phyloP scores from a whole-genome alignment of 257 asterid genomes.

The Dorcoceras hygrometricum region DNA sequence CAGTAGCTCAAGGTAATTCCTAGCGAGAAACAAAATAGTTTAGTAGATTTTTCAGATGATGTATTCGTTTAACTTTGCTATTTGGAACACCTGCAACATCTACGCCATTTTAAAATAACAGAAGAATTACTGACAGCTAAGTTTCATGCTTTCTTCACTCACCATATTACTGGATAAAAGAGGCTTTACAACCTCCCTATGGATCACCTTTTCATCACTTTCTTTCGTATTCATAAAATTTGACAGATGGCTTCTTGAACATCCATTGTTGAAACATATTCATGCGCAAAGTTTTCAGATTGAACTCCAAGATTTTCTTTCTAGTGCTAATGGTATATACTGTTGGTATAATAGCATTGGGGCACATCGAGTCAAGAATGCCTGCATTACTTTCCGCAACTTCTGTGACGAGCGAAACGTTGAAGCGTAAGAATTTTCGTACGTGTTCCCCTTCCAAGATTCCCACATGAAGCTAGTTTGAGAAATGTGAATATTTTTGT shows the following conservation, averaged over 20 bases:
- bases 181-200: not conserved
- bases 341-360: constrained; percentile 53
- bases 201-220: not conserved
- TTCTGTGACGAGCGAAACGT: constrained; percentile 56
- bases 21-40: not conserved
- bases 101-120: not conserved
- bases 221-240: too few relatives aligned
- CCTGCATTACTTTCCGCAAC: constrained; percentile 61
- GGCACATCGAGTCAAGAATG: constrained; percentile 68
- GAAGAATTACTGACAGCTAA: not conserved
- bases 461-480: not conserved
- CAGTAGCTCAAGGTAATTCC: constrained; percentile 81
- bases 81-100: not conserved
- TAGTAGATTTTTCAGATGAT: constrained; percentile 13
- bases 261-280: not conserved
- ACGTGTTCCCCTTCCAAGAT: not conserved
- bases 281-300: not conserved
- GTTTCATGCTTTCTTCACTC: not conserved
- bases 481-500: not conserved
- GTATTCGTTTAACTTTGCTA: not conserved
- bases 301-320: not conserved
- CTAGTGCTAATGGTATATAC: not conserved
- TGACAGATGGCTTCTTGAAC: not conserved
- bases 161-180: not conserved
- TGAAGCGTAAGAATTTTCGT: constrained; percentile 44